These are phyloP conservation scores for Moesziomyces globuligerus DNA, from an alignment of 1,284 basidiomycete species.

Conservation along the genomic window DNA sequence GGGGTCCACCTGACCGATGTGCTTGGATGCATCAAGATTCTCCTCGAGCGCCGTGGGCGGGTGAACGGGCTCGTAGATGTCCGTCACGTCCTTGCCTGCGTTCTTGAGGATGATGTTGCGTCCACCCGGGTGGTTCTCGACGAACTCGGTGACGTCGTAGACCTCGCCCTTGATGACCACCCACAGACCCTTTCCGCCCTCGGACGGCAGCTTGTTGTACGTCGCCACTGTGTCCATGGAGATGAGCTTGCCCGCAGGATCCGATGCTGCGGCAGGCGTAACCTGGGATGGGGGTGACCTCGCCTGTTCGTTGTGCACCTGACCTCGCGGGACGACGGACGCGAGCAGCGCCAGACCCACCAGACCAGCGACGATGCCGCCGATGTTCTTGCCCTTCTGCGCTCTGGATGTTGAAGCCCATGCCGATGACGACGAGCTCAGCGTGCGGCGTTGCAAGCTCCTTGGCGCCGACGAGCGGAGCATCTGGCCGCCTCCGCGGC, in stretches of 20 bases:
- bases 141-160: slow-evolving; percentile 78
- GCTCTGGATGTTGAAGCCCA: not conserved
- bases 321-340: slow-evolving; percentile 12
- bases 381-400: slow-evolving; percentile 4
- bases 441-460: slow-evolving; percentile 7
- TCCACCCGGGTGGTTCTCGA: slow-evolving; percentile 82
- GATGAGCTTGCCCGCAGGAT: slow-evolving; percentile 44
- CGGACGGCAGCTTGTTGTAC: slow-evolving; percentile 51
- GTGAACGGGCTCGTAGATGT: slow-evolving; percentile 63
- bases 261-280: slow-evolving; percentile 21
- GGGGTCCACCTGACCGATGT: slow-evolving; percentile 56
- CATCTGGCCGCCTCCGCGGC: slow-evolving; percentile 13
- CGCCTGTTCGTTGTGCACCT: slow-evolving; percentile 25
- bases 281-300: slow-evolving; percentile 22
- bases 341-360: slow-evolving; percentile 36
- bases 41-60: slow-evolving; percentile 63
- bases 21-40: slow-evolving; percentile 52
- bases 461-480: slow-evolving; percentile 16
- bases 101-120: slow-evolving; percentile 80
- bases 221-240: slow-evolving; percentile 52
- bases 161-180: slow-evolving; percentile 63
- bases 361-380: slow-evolving; percentile 27
- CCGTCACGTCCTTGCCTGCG: slow-evolving; percentile 78
- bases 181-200: slow-evolving; percentile 55
- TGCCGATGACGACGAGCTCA: slow-evolving; percentile 10